phyloP scores from a whole-genome alignment of 352 stramenopile genomes.

The Pythium plurisporium region DNA sequence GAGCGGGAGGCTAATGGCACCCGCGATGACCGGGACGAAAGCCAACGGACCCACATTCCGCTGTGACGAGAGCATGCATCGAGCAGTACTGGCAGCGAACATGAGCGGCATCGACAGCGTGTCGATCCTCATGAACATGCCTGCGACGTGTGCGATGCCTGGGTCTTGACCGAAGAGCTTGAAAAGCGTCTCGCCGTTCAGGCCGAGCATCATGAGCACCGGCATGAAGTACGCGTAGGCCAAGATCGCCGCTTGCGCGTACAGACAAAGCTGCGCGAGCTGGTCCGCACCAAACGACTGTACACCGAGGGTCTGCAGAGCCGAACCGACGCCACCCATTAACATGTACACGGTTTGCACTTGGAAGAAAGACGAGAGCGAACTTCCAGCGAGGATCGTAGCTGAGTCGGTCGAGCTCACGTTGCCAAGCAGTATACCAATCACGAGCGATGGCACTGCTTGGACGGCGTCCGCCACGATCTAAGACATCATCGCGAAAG shows the following conservation, averaged over 20 bases:
- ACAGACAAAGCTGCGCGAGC: constrained; percentile 36
- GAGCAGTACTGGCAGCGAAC: constrained; percentile 23
- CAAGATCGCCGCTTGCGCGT: constrained; percentile 32
- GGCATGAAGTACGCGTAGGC: constrained; percentile 16
- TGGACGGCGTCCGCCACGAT: constrained; percentile 2
- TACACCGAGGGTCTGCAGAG: constrained; percentile 36
- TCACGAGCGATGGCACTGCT: not conserved
- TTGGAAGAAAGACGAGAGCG: constrained; percentile 17
- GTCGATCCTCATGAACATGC: constrained; percentile 21
- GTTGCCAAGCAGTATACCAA: constrained; percentile 27
- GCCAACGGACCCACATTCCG: constrained; percentile 36
- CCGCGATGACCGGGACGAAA: constrained; percentile 19
- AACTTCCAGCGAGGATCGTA: constrained; percentile 23
- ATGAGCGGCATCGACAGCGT: constrained; percentile 23
- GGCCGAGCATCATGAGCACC: constrained; percentile 3
- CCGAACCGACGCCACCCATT: constrained; percentile 23
- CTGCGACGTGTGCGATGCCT: constrained; percentile 21
- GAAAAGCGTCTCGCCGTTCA: constrained; percentile 27
- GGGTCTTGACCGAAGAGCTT: constrained; percentile 30
- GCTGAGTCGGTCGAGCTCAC: constrained; percentile 15
- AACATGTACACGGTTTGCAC: constrained; percentile 14
- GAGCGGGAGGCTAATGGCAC: constrained; percentile 15
- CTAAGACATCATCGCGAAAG: not conserved
- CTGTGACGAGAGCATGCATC: constrained; percentile 34
- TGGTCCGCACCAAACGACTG: constrained; percentile 37